Evolutionary conservation across 352 stramenopile genomes (phyloP), one percentile per base, ranked within the genome.

Genomic region (Phytophthora rubi): DNA sequence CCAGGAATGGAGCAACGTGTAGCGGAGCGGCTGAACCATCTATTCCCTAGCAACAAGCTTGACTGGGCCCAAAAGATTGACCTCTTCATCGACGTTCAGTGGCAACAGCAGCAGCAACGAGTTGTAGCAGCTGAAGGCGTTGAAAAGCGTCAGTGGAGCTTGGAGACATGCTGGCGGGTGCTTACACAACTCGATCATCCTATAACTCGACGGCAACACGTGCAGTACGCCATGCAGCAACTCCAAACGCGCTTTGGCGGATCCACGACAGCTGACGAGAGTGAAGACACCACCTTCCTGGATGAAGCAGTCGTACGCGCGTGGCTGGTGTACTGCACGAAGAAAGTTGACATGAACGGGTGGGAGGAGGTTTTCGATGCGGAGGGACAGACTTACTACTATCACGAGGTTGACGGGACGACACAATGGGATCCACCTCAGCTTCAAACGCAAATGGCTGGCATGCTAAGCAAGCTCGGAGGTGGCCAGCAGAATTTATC

Each of bases 391-490:
- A 68, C 67, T 53, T 92, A 89, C 64, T 92, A 83, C 23, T 91
- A 92, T 53, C 86, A 92, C 60, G 81, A 90, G 55, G 59, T 81
- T 1, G 73, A 75, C 21, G 79, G 80, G 0, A 48, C 53, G 49
- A 92, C 73, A n/a, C 86, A 92, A 64, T 92, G 86, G 86, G 85
- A 94, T 39, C 72, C 81, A 12, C 86, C 86, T 42, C 62, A 89
- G 10, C 68, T 92, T 32, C 73, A 84, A 26, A 68, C 65, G 7
- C 64, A 84, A 6, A 89, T 94, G 75, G 55, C 70, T 12, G 71
- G 54, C 8, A 80, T 94, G 64, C 64, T 94, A 42, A 71, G 58
- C 53, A 80, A 82, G 28, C 82, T 91, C 21, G 70, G 69, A 51
- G 58, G 53, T 21, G 39, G 32, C 6, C 58, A 59, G n/a, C 42